Evolutionary conservation across 371 early-diverging fungal species (phyloP).

Genomic region (Mucor circinelloides): DNA sequence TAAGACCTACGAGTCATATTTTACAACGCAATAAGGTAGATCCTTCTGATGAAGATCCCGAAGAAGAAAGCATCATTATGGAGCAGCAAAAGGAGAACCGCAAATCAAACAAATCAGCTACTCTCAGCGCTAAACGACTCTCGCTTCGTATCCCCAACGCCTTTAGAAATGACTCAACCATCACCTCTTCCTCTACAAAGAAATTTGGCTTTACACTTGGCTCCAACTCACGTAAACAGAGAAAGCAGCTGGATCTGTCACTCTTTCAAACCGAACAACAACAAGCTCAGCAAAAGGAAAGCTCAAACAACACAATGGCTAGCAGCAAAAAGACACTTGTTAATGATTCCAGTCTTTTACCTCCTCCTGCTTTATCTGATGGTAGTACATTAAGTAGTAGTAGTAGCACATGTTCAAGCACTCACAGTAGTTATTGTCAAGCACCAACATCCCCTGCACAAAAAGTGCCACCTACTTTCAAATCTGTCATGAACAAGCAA

Average conservation of each 20-base stretch:
- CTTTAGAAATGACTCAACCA: slow-evolving; percentile 16
- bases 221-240: slow-evolving; percentile 29
- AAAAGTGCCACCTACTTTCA: slow-evolving; percentile 12
- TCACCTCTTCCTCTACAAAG: slow-evolving; percentile 7
- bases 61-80: not conserved
- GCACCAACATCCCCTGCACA: not conserved
- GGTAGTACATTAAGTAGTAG: slow-evolving; percentile 48
- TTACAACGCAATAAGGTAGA: slow-evolving; percentile 38
- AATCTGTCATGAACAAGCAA: slow-evolving; percentile 2
- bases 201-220: slow-evolving; percentile 41
- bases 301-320: not conserved
- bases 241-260: slow-evolving; percentile 46
- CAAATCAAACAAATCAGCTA: slow-evolving; percentile 18
- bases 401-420: slow-evolving; percentile 29
- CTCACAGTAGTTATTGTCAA: slow-evolving; percentile 11
- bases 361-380: slow-evolving; percentile 42
- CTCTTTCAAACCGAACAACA: slow-evolving; percentile 28
- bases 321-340: not conserved
- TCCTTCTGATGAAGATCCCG: slow-evolving; percentile 13
- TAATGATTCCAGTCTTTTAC: slow-evolving; percentile 12
- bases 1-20: slow-evolving; percentile 25
- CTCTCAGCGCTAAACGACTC: slow-evolving; percentile 33
- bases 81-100: not conserved
- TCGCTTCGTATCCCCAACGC: slow-evolving; percentile 44
- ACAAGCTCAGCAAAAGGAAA: slow-evolving; percentile 3